Percentiles rank a stretch among this genome's conserved stretches.
phyloP scores from a whole-genome alignment of 495 filamentous ascomycete species.

The Staphylotrichum longicolle region DNA sequence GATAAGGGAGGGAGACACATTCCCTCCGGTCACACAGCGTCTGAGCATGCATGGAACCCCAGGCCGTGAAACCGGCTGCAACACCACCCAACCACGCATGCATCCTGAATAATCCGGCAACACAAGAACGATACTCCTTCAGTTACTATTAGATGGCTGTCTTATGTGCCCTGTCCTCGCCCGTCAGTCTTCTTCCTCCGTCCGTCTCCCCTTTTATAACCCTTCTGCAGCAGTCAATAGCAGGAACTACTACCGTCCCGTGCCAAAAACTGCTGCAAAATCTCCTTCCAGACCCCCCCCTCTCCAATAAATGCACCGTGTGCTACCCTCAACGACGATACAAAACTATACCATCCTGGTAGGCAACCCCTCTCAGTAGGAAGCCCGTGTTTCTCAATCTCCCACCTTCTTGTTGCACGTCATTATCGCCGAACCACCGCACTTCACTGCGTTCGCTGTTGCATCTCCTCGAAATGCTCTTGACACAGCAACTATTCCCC shows the following conservation, averaged over 20 bases:
- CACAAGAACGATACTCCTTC: slow-evolving; percentile 8
- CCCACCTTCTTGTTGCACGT: not conserved
- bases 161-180: slow-evolving; percentile 10
- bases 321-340: slow-evolving; percentile 4
- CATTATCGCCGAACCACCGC: not conserved
- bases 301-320: slow-evolving; percentile 4
- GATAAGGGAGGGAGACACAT: too few species aligned
- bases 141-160: slow-evolving; percentile 19
- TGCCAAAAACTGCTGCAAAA: not conserved
- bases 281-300: not conserved
- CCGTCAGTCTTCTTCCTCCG: not conserved
- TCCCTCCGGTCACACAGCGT: too few species aligned
- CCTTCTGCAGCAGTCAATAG: not conserved
- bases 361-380: not conserved
- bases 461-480: not conserved
- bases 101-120: too few species aligned
- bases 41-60: too few species aligned
- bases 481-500: not conserved
- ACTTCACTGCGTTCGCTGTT: not conserved
- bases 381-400: slow-evolving; percentile 13
- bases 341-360: slow-evolving; percentile 17
- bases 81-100: not conserved
- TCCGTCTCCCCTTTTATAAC: slow-evolving; percentile 7
- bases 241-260: slow-evolving; percentile 4
- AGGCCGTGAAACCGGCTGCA: slow-evolving; percentile 1